A percentile compares a stretch with the other conserved stretches of the same genome.
phyloP scores from a whole-genome alignment of 768 basidiomycete species.

The Psilocybe sp. region DNA sequence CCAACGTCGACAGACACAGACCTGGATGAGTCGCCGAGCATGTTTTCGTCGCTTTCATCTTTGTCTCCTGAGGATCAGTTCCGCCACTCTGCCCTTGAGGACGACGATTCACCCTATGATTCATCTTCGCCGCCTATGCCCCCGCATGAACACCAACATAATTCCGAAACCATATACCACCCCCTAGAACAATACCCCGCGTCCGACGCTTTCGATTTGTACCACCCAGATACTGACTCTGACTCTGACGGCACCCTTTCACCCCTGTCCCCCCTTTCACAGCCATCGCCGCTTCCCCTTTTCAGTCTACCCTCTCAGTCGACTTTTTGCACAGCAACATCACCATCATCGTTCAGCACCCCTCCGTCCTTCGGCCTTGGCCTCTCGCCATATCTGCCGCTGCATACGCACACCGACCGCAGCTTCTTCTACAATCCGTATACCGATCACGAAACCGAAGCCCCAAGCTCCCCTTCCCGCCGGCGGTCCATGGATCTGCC shows the following conservation, averaged over 20 bases:
- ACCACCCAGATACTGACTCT: not conserved
- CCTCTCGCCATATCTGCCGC: not conserved
- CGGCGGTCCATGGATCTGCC: slow-evolving; percentile 16
- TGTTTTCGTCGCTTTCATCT: not conserved
- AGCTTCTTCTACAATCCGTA: not conserved
- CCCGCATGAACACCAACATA: not conserved
- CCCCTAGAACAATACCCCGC: not conserved
- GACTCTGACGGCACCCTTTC: not conserved
- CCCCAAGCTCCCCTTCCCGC: slow-evolving; percentile 17
- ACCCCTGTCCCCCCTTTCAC: not conserved
- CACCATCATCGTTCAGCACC: not conserved
- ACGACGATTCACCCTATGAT: not conserved
- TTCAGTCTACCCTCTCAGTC: too few relatives aligned
- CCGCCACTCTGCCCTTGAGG: not conserved
- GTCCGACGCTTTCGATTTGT: not conserved
- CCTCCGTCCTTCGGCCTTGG: not conserved
- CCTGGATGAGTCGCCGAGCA: not conserved
- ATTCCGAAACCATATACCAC: not conserved
- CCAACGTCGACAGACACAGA: not conserved
- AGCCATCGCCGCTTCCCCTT: not conserved
- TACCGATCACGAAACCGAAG: not conserved
- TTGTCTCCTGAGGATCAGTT: not conserved
- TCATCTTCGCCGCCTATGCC: not conserved
- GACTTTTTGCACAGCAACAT: not conserved
- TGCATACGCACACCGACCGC: not conserved